Evolutionary conservation across 371 early-diverging fungal genomes (phyloP), one percentile per base, ranked within the genome.

Genomic region (Mortierella polycephala): DNA sequence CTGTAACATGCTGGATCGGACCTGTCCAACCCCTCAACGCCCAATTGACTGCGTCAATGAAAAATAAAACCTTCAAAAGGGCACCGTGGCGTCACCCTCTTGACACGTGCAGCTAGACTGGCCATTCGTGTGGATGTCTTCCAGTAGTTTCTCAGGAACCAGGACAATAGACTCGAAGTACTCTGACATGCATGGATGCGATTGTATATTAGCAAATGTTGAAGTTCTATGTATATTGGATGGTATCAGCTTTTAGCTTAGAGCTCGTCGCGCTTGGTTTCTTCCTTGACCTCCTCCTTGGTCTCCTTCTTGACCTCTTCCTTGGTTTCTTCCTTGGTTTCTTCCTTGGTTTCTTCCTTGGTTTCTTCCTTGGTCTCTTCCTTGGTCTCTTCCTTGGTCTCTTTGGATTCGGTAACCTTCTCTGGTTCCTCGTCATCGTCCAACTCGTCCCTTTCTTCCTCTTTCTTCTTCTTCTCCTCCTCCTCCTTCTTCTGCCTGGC

Each of bases 251-350:
- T 16, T 18, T 14, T 70, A 67, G 44, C 71, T 81, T 71, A 71
- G 76, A 75, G 47, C 65, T 75, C 72, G 64, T 75, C 71, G 70
- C 75, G 74, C 75, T 71, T 67, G 52, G 18, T 60, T 61, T 70
- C 70, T 23, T 60, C 40, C 57, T 55, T 49, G 62, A 30, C 37
- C 57, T 64, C 57, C 18, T 51, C 18, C 50, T 59, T 37, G 54
- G 60, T 20, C n/a, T 67, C 57, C 53, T 57, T 39, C 68, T 67
- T 53, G 37, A 44, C 45, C 13, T 57, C 60, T 2, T 51, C 62
- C 45, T 54, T 41, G 23, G 49, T 49, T 40, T 64, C 64, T 37
- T 23, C 60, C 40, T 60, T 20, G 12, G 12, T 23, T 20, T 57
- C 12, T 41, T 57, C 57, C 58, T 40, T 41, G 50, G 37, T 51